phyloP scores from a whole-genome alignment of 352 stramenopile species.

The Plasmopara muralis region DNA sequence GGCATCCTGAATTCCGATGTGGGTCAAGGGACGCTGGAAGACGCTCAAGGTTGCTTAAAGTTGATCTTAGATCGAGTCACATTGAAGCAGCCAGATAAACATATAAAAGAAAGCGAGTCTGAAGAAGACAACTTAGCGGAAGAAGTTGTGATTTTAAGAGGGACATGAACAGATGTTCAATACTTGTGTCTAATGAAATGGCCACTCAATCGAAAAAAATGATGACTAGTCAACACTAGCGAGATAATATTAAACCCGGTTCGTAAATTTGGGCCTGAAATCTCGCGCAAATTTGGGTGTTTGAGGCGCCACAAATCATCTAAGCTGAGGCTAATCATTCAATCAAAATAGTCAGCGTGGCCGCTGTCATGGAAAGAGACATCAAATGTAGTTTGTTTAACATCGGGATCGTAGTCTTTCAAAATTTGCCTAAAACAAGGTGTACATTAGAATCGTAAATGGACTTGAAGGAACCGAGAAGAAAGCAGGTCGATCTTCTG shows the following conservation, averaged over 20 bases:
- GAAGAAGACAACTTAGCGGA: not conserved
- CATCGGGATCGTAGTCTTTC: not conserved
- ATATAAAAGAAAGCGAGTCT: not conserved
- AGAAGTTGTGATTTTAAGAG: not conserved
- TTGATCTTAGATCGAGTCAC: not conserved
- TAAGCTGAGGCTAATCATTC: not conserved
- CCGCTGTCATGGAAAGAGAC: not conserved
- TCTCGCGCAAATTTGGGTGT: not conserved
- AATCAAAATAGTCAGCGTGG: not conserved
- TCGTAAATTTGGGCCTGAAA: not conserved
- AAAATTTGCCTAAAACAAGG: not conserved
- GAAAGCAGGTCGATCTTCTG: not conserved
- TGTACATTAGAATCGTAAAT: not conserved
- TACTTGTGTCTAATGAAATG: not conserved
- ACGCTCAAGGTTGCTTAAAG: not conserved
- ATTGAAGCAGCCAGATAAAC: not conserved
- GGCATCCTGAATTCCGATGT: not conserved
- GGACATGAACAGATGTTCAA: not conserved
- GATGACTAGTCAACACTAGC: not conserved
- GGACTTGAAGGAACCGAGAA: not conserved
- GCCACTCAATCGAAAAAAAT: no score
- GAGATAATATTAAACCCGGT: not conserved
- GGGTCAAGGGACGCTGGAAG: not conserved
- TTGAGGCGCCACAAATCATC: not conserved
- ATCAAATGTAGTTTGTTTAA: not conserved